Conservation (phyloP, 768 basidiomycete species). For the Holtermannia corniformis region DNA sequence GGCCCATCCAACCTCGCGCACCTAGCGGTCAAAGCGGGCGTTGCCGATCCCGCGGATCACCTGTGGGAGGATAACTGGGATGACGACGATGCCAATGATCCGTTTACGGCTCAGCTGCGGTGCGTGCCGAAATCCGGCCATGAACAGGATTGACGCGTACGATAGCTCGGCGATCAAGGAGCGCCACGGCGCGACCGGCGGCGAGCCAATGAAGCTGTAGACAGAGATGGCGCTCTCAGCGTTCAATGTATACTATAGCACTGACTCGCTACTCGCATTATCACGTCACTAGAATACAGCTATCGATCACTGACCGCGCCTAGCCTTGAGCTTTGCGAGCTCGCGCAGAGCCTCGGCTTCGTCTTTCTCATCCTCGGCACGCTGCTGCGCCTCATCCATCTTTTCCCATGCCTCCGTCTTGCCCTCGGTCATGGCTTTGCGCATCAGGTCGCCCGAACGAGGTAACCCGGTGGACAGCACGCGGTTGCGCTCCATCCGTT, state of each 20-base stretch:
- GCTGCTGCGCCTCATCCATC: constrained; percentile 11
- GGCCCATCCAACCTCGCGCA: background rate
- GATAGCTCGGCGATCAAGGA: constrained; percentile 30
- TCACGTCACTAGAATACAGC: too few relatives aligned
- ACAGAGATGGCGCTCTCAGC: background rate
- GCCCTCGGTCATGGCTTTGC: constrained; percentile 18
- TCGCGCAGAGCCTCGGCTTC: constrained; percentile 29
- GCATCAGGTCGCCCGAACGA: constrained; percentile 41
- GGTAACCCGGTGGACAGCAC: constrained; percentile 19
- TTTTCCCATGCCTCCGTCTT: constrained; percentile 13
- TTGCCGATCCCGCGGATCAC: constrained; percentile 73
- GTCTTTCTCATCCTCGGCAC: constrained; percentile 15
- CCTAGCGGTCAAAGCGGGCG: constrained; percentile 54
- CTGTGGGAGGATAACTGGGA: constrained; percentile 99
- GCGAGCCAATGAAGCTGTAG: constrained; percentile 32
- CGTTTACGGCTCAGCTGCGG: constrained; percentile 93
- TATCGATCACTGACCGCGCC: too few relatives aligned
- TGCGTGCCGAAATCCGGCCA: too few relatives aligned
- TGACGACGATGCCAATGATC: constrained; percentile 96
- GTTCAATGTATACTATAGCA: too few relatives aligned
- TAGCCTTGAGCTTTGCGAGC: constrained; percentile 23
- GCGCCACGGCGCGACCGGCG: constrained; percentile 15
- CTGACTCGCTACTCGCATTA: too few relatives aligned
- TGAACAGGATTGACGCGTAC: too few relatives aligned
- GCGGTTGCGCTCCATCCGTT: constrained; percentile 63